Evolutionary conservation across 495 filamentous ascomycete species (phyloP), one percentile per base, ranked within the genome.

Genomic region (Neurospora sp.): DNA sequence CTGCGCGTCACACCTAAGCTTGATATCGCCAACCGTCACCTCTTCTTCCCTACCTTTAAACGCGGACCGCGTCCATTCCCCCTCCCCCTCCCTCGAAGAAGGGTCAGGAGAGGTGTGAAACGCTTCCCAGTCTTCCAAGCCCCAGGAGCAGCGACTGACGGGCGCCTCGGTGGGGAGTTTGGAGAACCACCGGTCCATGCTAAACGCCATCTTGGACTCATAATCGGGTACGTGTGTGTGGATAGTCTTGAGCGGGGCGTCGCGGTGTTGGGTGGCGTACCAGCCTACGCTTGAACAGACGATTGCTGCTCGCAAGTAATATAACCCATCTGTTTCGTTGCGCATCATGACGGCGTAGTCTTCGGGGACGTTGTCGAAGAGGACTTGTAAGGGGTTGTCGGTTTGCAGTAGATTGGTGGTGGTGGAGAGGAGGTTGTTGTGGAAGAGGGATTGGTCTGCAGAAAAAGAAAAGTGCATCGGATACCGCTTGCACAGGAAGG

Each of bases 1-100:
- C 81, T 97, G 94, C 92, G 93, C 96, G 79, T 97, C 94, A 3
- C 96, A 93, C n/a, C 94, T 88, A 16, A 97, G 86, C 71, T 90
- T 81, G 75, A 91, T 85, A 31, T 92, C 88, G 0, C 86, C 83
- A n/a, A 91, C 76, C 8, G 77, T 80, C 7, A 96, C 80, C 8
- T 84, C 76, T 2, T 86, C 74, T 8, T 74, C 74, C 14, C 72
- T 11, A 0, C 37, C 44, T 0, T 73, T 71, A 69, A 79, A 79
- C 5, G 73, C 71, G n/a, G 74, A 76, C 2, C 78, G 73, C 10
- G 31, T 70, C 78, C 78, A 79, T n/a, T 71, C 20, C 44, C 27
- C 27, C 27, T 27, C 27, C 27, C 27, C 27, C 27, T 27, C 27
- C 27, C 39, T 38, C 4, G 31, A 35, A 35, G 71, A 69, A 6